Evolutionary conservation across 345 rosid genomes (phyloP).

Genomic region (Tarenaya hassleriana): DNA sequence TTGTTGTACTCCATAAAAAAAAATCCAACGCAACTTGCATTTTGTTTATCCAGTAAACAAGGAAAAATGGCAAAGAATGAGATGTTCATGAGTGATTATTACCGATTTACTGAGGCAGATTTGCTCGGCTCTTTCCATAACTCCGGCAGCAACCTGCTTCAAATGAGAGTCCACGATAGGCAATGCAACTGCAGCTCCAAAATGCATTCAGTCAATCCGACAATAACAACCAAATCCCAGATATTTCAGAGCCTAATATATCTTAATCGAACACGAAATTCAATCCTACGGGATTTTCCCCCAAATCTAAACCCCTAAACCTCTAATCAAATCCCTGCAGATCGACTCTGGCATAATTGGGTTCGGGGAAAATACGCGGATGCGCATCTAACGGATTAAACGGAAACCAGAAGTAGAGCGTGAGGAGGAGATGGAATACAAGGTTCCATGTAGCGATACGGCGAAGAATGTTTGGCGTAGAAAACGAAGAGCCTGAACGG

Average conservation of each 20-base stretch:
- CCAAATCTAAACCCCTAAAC: too few relatives aligned
- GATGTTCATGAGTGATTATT: background rate
- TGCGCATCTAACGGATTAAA: background rate
- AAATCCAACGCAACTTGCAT: background rate
- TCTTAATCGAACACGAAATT: too few relatives aligned
- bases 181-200: conserved; percentile 56
- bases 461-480: conserved; percentile 72
- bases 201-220: background rate
- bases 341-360: too few relatives aligned
- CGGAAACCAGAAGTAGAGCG: too few relatives aligned
- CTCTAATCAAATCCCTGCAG: too few relatives aligned
- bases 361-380: too few relatives aligned
- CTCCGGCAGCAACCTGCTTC: conserved; percentile 47
- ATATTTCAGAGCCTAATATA: too few relatives aligned
- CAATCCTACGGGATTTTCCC: too few relatives aligned
- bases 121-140: conserved; percentile 48
- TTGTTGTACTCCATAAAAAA: background rate
- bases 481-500: conserved; percentile 73
- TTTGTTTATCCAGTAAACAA: background rate
- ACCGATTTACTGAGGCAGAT: conserved; percentile 47
- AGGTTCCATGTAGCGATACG: too few relatives aligned
- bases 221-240: background rate
- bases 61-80: background rate
- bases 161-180: conserved; percentile 52
- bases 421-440: too few relatives aligned